Evolutionary conservation across 768 basidiomycete species (phyloP).

Genomic region (Xerocomus potaroensis): DNA sequence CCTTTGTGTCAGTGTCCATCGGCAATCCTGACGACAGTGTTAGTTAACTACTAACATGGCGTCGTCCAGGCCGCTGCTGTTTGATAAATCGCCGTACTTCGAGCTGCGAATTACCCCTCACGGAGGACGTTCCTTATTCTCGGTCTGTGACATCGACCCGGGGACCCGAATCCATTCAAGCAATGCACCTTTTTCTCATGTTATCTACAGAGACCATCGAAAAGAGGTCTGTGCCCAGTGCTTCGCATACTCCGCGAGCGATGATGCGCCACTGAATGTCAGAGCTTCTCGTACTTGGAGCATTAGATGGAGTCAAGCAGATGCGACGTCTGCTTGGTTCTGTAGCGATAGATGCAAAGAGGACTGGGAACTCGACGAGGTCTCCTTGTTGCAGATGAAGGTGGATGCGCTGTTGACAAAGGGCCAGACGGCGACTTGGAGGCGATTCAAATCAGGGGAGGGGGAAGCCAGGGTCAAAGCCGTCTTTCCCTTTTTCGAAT

Average conservation of each 20-base stretch:
- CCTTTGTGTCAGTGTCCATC: too few species aligned
- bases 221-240: conserved; percentile 66
- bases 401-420: conserved; percentile 37
- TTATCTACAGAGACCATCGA: conserved; percentile 58
- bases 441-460: conserved; percentile 22
- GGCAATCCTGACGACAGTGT: too few species aligned
- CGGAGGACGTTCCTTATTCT: conserved; percentile 54
- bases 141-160: conserved; percentile 37
- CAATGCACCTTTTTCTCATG: conserved; percentile 49
- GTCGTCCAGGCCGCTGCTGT: background rate
- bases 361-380: conserved; percentile 38
- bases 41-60: conserved; percentile 8
- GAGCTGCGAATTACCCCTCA: conserved; percentile 35
- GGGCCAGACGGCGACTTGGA: conserved; percentile 26
- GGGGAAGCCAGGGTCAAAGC: conserved; percentile 21
- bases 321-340: conserved; percentile 49
- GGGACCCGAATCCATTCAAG: conserved; percentile 43
- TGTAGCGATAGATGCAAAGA: conserved; percentile 48
- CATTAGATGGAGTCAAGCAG: conserved; percentile 30
- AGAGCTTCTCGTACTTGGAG: conserved; percentile 40
- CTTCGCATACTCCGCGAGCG: conserved; percentile 49
- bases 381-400: conserved; percentile 29
- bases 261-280: conserved; percentile 16
- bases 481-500: conserved; percentile 11
- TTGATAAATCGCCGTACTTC: conserved; percentile 12